phyloP scores from a whole-genome alignment of 331 rosid genomes.

The Pyrus hybrid region DNA sequence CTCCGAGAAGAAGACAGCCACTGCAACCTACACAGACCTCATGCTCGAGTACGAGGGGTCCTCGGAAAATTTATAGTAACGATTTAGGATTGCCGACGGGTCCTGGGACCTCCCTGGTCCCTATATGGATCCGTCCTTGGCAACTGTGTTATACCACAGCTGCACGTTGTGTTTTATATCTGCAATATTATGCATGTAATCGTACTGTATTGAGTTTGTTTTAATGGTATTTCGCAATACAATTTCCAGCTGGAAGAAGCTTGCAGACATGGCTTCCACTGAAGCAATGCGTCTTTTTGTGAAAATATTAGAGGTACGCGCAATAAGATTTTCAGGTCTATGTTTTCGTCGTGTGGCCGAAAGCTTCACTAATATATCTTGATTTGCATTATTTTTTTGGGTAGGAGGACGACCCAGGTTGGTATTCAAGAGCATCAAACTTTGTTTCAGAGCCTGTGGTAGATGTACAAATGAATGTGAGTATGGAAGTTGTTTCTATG shows the following conservation, averaged over 20 bases:
- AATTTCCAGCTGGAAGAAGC: conserved; percentile 92
- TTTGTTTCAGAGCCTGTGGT: conserved; percentile 70
- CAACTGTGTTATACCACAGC: neutral
- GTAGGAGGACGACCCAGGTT: conserved; percentile 98
- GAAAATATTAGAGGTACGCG: conserved; percentile 83
- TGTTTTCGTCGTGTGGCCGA: conserved; percentile 1
- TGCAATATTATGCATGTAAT: neutral
- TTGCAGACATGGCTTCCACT: conserved; percentile 70
- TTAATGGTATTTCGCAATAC: conserved; percentile 4
- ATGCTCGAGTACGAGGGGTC: too few species aligned
- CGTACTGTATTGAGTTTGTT: neutral
- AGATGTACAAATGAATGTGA: conserved; percentile 87
- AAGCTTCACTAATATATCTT: conserved; percentile 20
- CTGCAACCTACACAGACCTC: too few species aligned
- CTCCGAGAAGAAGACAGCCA: too few species aligned
- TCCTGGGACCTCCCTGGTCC: too few species aligned
- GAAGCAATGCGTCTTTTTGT: conserved; percentile 99
- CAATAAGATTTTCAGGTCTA: neutral
- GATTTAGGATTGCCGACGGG: too few species aligned
- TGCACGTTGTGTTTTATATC: neutral
- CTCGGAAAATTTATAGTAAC: too few species aligned
- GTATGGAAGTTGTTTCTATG: conserved; percentile 19
- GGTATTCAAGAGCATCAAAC: conserved; percentile 95
- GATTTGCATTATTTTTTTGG: conserved; percentile 2
- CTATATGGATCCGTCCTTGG: too few species aligned